These are phyloP conservation scores for Dactylellina parvicollis DNA, from an alignment of 2,329 filamentous ascomycete genomes.

Conservation along the genomic window DNA sequence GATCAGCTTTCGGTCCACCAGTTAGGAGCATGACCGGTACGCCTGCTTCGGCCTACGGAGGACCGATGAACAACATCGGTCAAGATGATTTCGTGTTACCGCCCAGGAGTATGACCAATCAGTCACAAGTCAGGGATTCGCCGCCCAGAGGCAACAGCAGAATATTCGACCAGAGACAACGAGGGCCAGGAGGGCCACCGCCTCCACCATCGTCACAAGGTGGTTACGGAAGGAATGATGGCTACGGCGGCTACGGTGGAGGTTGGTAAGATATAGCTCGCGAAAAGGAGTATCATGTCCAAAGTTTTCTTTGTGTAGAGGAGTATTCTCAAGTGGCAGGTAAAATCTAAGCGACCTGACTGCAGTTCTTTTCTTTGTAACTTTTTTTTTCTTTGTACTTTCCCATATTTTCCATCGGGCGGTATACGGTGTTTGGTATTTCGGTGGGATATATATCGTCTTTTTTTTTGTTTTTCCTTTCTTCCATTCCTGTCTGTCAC, in stretches of 20 bases:
- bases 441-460: slow-evolving; percentile 20
- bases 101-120: slow-evolving; percentile 27
- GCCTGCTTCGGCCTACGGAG: slow-evolving; percentile 19
- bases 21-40: slow-evolving; percentile 33
- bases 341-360: neutral
- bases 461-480: neutral
- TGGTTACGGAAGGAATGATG: slow-evolving; percentile 17
- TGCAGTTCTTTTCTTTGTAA: neutral
- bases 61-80: neutral
- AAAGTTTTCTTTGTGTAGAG: neutral
- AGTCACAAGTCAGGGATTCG: slow-evolving; percentile 22
- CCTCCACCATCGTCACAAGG: slow-evolving; percentile 1
- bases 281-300: neutral
- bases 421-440: slow-evolving; percentile 37
- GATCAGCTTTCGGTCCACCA: slow-evolving; percentile 6
- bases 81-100: slow-evolving; percentile 7
- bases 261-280: slow-evolving; percentile 14
- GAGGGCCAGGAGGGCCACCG: slow-evolving; percentile 1
- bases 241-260: slow-evolving; percentile 27
- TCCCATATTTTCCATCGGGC: slow-evolving; percentile 12
- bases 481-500: slow-evolving; percentile 19
- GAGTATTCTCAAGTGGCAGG: neutral
- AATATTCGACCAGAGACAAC: slow-evolving; percentile 33
- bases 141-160: slow-evolving; percentile 37
- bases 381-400: neutral